Base-by-base conservation (phyloP, 23 red algal genomes). In the Gracilaria caudata region DNA sequence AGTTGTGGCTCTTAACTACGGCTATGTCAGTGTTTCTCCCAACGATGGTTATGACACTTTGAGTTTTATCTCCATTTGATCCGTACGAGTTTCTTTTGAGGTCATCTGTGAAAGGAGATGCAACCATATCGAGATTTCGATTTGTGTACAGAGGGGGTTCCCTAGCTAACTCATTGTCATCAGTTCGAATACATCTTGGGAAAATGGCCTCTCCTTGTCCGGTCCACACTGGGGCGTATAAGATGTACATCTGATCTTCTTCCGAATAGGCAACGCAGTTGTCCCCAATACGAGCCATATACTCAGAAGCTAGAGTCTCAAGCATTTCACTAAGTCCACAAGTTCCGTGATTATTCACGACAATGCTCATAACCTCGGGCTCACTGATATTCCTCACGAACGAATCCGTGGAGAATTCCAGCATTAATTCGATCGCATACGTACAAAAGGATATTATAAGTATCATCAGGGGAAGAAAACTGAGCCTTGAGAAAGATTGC, bases 401-500 rank as follows among this genome's bases (percentile, higher is more conserved):
- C 2, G 70, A 46, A 47, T 47, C 38, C 43, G 70, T 75, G 7
- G 70, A 75, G 33, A 75, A 75, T 47, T 75, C 70, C 3, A 75
- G 33, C 19, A 26, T 25, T 5, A 75, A 33, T n/a, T 75, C 70
- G 20, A 75, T 36, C 3, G 70, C 70, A 29, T 75, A 75, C 19
- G 70, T 75, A 25, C 11, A 75, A 8, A 75, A 2, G 8, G 40
- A 45, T 3, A 75, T 1, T 2, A 47, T 0, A 75, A 45, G 0
- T 5, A 75, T 3, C 0, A 47, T 7, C 29, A 75, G 8, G 8
- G 70, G 26, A 47, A 46, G 33, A 47, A 75, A 8, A 49, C n/a
- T 46, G 6, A 47, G 0, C 25, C 26, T 75, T 32, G 40, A 32
- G 20, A 26, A 19, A 25, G 5, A 2, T 4, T 38, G 70, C 23